Evolutionary conservation across 257 asterid species (phyloP), one percentile per base, ranked within the genome.

Genomic region (Solanum megistacrolobum): DNA sequence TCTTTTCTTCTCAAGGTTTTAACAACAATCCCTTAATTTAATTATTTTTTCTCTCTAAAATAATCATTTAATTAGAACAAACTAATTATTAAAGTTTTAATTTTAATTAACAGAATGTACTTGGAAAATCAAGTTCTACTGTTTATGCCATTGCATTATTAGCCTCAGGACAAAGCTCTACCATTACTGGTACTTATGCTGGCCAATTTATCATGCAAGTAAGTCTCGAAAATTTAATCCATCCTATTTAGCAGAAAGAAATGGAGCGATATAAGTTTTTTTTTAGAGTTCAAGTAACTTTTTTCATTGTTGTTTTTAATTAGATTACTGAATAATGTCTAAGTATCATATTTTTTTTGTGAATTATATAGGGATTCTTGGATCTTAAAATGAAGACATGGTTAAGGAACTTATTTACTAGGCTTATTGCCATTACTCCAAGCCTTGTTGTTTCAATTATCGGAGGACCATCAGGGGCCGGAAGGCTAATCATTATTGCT

Each of bases 191-290:
- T 79, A 97, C 99, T n/a, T 97, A 96, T 88, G 98, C 98, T 7
- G 99, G 99, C 12, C 98, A 97, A 72, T 97, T 41, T 85, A 93
- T 97, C 87, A 97, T 97, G 99, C 98, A 96, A 98, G 99, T 96
- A 88, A 34, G 14, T 18, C 9, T 16, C 23, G 9, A 52, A 52
- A 16, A 16, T 52, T 52, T 16, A 52, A 52, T 52, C 9, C n/a
- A 18, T 18, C n/a, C 9, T 52, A 0, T 52, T 16, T 52, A 52
- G 62, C n/a, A 52, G 1, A 52, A 52, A 6, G 1, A 52, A 52
- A 52, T 52, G 3, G 62, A 16, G 62, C 9, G 9, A 52, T 52
- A 14, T 52, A 52, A 16, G 23, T 6, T 52, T 52, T 48, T 48
- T 52, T 52, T 52, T 0, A 52, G 62, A 52, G 7, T 52, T 52